Base-by-base conservation (phyloP, 306 rosid species). In the Ormosia semicastrata region DNA sequence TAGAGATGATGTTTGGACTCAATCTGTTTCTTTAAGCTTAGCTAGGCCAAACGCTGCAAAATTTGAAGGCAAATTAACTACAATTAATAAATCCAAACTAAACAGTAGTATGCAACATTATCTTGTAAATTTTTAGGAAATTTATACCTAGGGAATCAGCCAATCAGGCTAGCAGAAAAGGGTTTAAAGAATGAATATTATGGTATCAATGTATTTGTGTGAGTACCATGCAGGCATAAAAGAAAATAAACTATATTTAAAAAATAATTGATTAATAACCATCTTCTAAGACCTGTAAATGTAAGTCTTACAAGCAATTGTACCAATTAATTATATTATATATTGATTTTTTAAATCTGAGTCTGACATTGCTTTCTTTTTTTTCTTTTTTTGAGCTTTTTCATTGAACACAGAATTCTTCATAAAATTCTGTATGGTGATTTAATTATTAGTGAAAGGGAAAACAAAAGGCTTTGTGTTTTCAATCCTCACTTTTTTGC, bases 401-500 rank as follows among this genome's bases (percentile, higher is more conserved):
- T 43, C 36, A 33, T 46, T 46, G 46, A 43, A 4, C 11, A 37
- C 70, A 75, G 36, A 6, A 33, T 63, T n/a, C 36, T 43, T 40
- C 44, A 29, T 77, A 4, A 40, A 54, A n/a, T 41, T 43, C 2
- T 71, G 53, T 5, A 9, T 30, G 7, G 10, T 12, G 10, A n/a
- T 24, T 32, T 2, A 57, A 15, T 66, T 30, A 29, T 73, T 39
- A 12, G 57, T 68, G 30, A 0, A n/a, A 52, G 32, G 17, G n/a
- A 12, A 43, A 58, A 44, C 7, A 15, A 41, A 57, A 66, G 40
- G 56, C 41, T 66, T 66, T 80, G 7, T 9, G 30, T 64, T 33
- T 64, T 80, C 36, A 36, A 47, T 78, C 50, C 52, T 80, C 39
- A 73, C 43, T 57, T 60, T 57, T 60, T 47, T 47, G 66, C 39